These are phyloP conservation scores for Sutorius australiensis DNA, from an alignment of 768 basidiomycete species.

Conservation along the genomic window DNA sequence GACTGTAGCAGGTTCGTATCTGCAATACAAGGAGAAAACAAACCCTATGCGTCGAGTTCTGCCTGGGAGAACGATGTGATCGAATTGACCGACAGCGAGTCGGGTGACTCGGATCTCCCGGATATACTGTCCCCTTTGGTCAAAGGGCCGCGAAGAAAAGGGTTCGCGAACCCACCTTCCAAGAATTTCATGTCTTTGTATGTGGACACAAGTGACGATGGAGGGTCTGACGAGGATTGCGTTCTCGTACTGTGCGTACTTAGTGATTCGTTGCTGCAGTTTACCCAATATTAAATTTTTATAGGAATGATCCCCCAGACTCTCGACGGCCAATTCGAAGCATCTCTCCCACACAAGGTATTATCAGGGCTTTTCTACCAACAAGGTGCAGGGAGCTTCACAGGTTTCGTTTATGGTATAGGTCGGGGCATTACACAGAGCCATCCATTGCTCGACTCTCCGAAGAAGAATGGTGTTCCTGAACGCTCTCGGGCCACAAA, in stretches of 20 bases:
- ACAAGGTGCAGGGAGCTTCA: background rate
- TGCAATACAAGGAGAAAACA: background rate
- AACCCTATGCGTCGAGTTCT: background rate
- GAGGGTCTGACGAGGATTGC: constrained; percentile 32
- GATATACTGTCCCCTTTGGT: constrained; percentile 23
- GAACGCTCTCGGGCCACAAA: background rate
- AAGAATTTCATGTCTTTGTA: constrained; percentile 21
- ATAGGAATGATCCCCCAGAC: constrained; percentile 46
- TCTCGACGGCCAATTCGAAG: constrained; percentile 43
- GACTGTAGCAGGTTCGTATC: constrained; percentile 4
- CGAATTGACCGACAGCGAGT: constrained; percentile 31
- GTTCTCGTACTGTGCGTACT: constrained; percentile 38
- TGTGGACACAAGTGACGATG: constrained; percentile 32
- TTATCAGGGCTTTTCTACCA: background rate
- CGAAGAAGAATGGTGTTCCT: constrained; percentile 5
- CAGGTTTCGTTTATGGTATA: background rate
- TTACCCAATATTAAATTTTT: constrained; percentile 6
- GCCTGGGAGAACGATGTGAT: constrained; percentile 20
- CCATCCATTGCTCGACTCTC: constrained; percentile 8
- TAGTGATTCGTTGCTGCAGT: background rate
- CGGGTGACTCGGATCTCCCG: constrained; percentile 18
- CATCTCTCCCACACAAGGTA: constrained; percentile 7
- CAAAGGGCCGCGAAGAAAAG: constrained; percentile 9
- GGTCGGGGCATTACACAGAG: constrained; percentile 6
- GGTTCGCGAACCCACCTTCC: background rate